Evolutionary conservation across 768 basidiomycete genomes (phyloP).

Genomic region (Cystofilobasidium macerans): DNA sequence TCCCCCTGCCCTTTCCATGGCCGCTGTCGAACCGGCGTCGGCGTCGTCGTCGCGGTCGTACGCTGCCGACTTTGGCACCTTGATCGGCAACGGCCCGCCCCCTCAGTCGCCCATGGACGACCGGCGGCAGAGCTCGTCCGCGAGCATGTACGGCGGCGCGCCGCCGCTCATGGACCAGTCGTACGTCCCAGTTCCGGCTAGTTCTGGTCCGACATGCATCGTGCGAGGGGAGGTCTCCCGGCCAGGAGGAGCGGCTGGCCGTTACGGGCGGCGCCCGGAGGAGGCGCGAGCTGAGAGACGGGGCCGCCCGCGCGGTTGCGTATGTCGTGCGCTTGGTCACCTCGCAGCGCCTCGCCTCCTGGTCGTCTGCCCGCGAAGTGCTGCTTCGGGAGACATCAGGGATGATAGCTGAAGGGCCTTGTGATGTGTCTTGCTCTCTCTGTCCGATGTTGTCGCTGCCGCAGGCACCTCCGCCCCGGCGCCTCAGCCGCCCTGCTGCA

Average conservation of each 20-base stretch:
- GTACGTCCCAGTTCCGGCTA: not conserved
- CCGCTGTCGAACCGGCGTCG: not conserved
- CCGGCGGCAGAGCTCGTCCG: slow-evolving; percentile 17
- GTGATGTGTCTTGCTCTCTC: not conserved
- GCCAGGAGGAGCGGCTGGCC: no score
- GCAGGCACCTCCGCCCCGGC: slow-evolving; percentile 69
- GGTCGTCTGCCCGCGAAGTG: no score
- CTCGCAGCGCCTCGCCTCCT: no score
- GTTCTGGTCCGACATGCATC: not conserved
- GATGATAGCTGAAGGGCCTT: not conserved
- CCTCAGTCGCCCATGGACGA: not conserved
- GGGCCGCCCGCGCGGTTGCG: no score
- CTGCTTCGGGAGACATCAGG: no score
- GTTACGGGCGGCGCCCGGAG: not conserved
- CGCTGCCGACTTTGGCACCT: not conserved
- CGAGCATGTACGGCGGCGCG: slow-evolving; percentile 3
- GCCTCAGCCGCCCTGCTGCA: slow-evolving; percentile 85
- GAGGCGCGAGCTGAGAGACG: no score
- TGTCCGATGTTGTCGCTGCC: not conserved
- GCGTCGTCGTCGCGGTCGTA: not conserved
- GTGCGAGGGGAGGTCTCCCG: not conserved
- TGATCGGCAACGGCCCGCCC: not conserved
- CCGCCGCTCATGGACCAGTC: slow-evolving; percentile 24
- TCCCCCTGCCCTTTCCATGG: not conserved
- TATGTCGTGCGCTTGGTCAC: no score